A percentile compares a stretch with the other conserved stretches of the same genome.
phyloP scores from a whole-genome alignment of 768 basidiomycete genomes.

The Omphalotus guepiniiformis region DNA sequence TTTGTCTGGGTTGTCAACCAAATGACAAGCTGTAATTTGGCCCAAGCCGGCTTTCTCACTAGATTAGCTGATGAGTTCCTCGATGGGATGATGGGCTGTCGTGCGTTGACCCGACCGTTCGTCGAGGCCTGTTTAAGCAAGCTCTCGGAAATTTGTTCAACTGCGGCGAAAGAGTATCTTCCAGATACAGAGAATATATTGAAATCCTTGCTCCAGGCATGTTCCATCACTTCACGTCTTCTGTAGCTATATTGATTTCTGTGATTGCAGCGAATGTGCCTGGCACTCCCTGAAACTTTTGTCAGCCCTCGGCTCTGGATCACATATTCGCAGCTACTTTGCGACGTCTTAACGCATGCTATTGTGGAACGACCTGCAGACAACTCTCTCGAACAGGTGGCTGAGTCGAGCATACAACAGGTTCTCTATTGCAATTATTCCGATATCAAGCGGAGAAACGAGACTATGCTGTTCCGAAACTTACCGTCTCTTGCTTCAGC shows the following conservation, averaged over 20 bases:
- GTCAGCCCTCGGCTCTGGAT: constrained; percentile 71
- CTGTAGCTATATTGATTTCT: not conserved
- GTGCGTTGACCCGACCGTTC: constrained; percentile 67
- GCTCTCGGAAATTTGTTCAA: constrained; percentile 59
- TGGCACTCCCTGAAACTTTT: constrained; percentile 71
- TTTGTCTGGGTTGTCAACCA: constrained; percentile 78
- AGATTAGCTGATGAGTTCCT: constrained; percentile 79
- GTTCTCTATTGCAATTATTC: constrained; percentile 53
- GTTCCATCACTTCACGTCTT: constrained; percentile 10
- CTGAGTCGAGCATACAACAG: constrained; percentile 36
- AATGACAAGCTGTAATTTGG: constrained; percentile 72
- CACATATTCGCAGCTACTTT: constrained; percentile 42
- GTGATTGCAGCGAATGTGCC: constrained; percentile 65
- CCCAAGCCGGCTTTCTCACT: constrained; percentile 73
- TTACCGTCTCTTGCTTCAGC: constrained; percentile 59
- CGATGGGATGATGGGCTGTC: constrained; percentile 58
- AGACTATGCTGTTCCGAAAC: constrained; percentile 72
- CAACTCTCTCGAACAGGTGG: constrained; percentile 32
- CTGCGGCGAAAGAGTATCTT: constrained; percentile 54
- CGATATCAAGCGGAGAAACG: constrained; percentile 75
- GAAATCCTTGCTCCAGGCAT: constrained; percentile 58
- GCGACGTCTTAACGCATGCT: constrained; percentile 43
- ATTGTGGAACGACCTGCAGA: constrained; percentile 26
- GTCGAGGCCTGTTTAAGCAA: constrained; percentile 67
- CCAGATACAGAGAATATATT: constrained; percentile 48